These are phyloP conservation scores for Colletotrichum sp. DNA, from an alignment of 2,329 filamentous ascomycete genomes.

Conservation along the genomic window DNA sequence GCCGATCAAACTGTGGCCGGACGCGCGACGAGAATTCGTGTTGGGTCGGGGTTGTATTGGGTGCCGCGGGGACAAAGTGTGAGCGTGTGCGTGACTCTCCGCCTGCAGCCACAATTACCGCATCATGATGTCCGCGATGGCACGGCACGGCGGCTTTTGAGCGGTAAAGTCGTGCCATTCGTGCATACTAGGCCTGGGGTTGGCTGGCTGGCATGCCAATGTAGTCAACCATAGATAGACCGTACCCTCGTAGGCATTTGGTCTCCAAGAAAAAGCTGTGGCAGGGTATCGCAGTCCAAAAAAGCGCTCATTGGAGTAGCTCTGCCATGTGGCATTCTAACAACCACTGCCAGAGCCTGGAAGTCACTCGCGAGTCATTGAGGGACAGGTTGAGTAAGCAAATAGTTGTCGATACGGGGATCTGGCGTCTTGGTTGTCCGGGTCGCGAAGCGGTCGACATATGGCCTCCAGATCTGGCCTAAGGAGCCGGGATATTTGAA, in stretches of 20 bases:
- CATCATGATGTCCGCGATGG: conserved; percentile 1
- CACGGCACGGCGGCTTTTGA: not conserved
- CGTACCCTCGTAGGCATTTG: not conserved
- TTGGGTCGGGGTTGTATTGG: conserved; percentile 1
- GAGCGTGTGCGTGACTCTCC: not conserved
- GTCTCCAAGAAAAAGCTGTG: not conserved
- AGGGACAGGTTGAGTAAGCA: not conserved
- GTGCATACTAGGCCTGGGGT: not conserved
- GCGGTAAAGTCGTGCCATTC: not conserved
- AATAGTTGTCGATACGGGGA: not conserved
- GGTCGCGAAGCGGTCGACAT: not conserved
- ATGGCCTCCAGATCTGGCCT: not conserved
- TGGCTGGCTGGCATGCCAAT: not conserved
- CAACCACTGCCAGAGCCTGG: not conserved
- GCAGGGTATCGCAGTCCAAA: not conserved
- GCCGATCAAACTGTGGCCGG: conserved; percentile 16
- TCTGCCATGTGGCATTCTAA: not conserved
- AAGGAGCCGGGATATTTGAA: not conserved
- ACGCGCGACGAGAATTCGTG: not conserved
- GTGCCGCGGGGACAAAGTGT: not conserved
- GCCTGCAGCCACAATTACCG: not conserved
- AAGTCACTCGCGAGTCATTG: conserved; percentile 6
- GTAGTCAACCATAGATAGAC: not conserved
- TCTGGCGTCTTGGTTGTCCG: not conserved
- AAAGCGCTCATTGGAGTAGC: not conserved